Conservation (phyloP, 768 basidiomycete species). For the Lanmaoa rubissima region DNA sequence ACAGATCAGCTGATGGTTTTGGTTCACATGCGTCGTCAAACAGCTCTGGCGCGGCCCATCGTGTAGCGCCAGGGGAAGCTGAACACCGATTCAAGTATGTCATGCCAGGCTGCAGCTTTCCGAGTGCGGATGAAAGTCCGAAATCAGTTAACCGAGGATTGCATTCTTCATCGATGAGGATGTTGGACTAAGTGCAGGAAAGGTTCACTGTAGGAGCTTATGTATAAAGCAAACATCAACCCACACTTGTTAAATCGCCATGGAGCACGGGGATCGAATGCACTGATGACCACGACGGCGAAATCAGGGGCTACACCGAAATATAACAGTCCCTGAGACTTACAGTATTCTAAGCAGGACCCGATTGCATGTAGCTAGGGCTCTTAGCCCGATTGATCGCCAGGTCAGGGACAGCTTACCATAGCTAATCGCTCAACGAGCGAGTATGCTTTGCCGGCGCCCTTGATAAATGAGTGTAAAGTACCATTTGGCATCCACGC, state of each 20-base stretch:
- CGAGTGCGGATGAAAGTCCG: slow-evolving; percentile 36
- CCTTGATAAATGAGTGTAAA: slow-evolving; percentile 14
- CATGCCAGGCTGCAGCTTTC: slow-evolving; percentile 24
- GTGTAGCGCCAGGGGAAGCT: slow-evolving; percentile 35
- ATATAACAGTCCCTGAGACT: not conserved
- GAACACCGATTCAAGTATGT: slow-evolving; percentile 31
- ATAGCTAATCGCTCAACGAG: not conserved
- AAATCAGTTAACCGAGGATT: slow-evolving; percentile 42
- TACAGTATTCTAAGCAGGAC: slow-evolving; percentile 8
- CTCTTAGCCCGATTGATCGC: not conserved
- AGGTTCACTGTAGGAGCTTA: not conserved
- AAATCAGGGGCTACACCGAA: not conserved
- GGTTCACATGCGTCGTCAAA: slow-evolving; percentile 10
- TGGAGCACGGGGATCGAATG: slow-evolving; percentile 14
- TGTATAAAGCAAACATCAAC: not conserved
- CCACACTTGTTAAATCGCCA: slow-evolving; percentile 28
- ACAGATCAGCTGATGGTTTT: slow-evolving; percentile 14
- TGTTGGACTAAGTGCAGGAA: slow-evolving; percentile 7
- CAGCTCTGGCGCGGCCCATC: slow-evolving; percentile 45
- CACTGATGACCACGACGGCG: not conserved
- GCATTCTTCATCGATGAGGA: slow-evolving; percentile 38
- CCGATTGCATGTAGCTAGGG: not conserved
- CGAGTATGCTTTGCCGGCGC: not conserved
- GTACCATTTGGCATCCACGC: slow-evolving; percentile 21
- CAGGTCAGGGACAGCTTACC: not conserved